These are phyloP conservation scores for Hypericum perforatum DNA, from an alignment of 345 rosid species.

Conservation along the genomic window DNA sequence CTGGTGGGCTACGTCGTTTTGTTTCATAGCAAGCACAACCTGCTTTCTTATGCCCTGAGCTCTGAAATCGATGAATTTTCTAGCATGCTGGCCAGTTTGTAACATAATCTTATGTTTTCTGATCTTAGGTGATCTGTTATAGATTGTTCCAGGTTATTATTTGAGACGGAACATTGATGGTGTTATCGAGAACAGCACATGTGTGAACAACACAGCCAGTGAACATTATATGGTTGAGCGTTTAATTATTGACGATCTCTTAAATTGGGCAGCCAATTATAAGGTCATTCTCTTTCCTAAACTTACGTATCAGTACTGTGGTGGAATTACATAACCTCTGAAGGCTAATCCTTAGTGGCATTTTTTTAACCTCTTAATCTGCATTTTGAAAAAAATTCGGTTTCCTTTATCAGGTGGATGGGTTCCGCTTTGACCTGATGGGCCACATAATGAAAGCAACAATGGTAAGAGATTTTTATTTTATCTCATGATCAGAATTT, in stretches of 20 bases:
- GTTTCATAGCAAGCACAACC: no score
- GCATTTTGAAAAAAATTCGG: neutral
- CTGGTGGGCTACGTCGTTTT: no score
- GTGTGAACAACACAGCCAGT: conserved; percentile 89
- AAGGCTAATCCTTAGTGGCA: neutral
- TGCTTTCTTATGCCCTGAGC: no score
- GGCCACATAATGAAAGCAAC: conserved; percentile 89
- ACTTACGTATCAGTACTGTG: neutral
- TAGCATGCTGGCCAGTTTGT: neutral
- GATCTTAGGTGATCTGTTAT: conserved; percentile 14
- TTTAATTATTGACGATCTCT: conserved; percentile 72
- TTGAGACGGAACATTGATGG: conserved; percentile 82
- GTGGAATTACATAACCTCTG: neutral
- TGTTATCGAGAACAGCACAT: conserved; percentile 74
- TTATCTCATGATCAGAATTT: no score
- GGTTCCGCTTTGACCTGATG: conserved; percentile 96
- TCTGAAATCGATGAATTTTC: neutral
- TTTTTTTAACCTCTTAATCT: no score
- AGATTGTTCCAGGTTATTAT: conserved; percentile 99
- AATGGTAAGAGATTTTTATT: conserved; percentile 44
- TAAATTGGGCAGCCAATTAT: conserved; percentile 70
- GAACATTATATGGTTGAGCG: conserved; percentile 96
- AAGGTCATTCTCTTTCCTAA: conserved; percentile 43
- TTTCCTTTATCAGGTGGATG: conserved; percentile 64
- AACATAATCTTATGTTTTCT: neutral